These are phyloP conservation scores for Leishmania amazonensis DNA, from an alignment of 208 protist species.

Conservation along the genomic window DNA sequence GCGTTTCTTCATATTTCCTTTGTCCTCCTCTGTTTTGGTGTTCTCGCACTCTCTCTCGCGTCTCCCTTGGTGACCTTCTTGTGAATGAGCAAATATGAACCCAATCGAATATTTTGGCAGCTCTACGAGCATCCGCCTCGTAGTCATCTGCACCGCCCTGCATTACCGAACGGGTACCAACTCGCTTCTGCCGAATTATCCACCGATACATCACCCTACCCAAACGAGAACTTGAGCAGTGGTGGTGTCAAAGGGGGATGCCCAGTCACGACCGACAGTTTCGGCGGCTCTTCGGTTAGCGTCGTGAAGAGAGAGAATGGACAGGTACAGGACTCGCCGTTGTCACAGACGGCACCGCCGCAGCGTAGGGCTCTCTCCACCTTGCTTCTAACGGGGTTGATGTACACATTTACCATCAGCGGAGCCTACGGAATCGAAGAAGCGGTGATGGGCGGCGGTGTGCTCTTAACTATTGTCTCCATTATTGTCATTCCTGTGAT, in stretches of 20 bases:
- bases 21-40: neutral
- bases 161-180: neutral
- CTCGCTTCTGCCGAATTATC: neutral
- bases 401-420: constrained; percentile 83
- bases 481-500: constrained; percentile 75
- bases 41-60: neutral
- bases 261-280: neutral
- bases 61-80: neutral
- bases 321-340: neutral
- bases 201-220: neutral
- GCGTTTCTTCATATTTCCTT: neutral
- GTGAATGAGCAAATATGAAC: constrained; percentile 9
- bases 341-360: neutral
- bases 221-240: neutral
- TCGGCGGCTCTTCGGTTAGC: neutral
- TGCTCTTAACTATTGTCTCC: constrained; percentile 61
- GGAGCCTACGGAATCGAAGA: constrained; percentile 85
- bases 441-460: constrained; percentile 78
- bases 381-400: constrained; percentile 72
- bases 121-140: constrained; percentile 75
- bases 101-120: constrained; percentile 29
- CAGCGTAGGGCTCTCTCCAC: constrained; percentile 42
- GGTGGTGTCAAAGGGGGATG: neutral
- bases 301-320: neutral
- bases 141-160: constrained; percentile 40